These are phyloP conservation scores for Russula sp. DNA, from an alignment of 768 basidiomycete genomes.

Conservation along the genomic window DNA sequence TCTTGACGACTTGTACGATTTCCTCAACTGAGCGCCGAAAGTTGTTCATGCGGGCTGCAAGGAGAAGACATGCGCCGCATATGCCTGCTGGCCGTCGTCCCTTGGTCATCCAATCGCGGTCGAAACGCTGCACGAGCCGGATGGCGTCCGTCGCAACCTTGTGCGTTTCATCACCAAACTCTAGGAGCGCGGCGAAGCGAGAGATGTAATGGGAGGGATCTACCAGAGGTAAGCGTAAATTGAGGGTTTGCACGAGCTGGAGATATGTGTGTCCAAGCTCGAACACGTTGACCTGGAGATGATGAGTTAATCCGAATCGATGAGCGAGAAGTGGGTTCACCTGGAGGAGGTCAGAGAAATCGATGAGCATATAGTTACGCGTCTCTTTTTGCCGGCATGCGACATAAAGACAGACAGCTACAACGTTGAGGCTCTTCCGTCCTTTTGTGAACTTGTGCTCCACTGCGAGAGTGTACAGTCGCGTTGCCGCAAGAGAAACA, in stretches of 20 bases:
- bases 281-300: conserved; percentile 84
- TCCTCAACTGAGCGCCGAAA: conserved; percentile 90
- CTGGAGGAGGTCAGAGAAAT: conserved; percentile 94
- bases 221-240: conserved; percentile 78
- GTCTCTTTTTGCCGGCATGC: conserved; percentile 90
- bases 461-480: conserved; percentile 89
- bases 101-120: conserved; percentile 95
- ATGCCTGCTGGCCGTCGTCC: conserved; percentile 95
- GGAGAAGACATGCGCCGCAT: conserved; percentile 89
- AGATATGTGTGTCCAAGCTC: conserved; percentile 95
- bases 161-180: conserved; percentile 92
- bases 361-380: conserved; percentile 93
- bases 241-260: conserved; percentile 83
- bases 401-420: conserved; percentile 92
- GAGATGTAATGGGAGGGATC: conserved; percentile 97
- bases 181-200: conserved; percentile 88
- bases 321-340: conserved; percentile 32
- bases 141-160: conserved; percentile 90
- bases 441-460: conserved; percentile 93
- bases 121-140: conserved; percentile 88
- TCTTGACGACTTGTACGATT: conserved; percentile 98
- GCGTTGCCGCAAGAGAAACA: conserved; percentile 71
- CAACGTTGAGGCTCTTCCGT: conserved; percentile 84
- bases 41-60: conserved; percentile 98
- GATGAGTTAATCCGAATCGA: neutral